Evolutionary conservation across 2,329 filamentous ascomycete species (phyloP), one percentile per base, ranked within the genome.

Genomic region (Cyanodermella asteris): DNA sequence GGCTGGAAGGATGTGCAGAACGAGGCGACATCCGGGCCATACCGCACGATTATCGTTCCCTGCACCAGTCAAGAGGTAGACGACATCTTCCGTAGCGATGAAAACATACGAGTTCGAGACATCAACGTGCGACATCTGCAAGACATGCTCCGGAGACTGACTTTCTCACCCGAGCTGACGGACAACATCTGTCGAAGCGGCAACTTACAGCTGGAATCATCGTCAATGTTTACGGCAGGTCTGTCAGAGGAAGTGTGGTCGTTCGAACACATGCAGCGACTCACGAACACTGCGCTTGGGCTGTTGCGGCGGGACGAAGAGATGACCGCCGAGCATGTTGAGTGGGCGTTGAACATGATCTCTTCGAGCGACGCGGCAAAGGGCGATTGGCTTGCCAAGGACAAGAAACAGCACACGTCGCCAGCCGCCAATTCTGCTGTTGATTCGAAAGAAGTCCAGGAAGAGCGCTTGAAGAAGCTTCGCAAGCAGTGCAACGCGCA

Each of bases 101-200:
- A 55, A 25, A 57, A 51, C 33, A 45, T 43, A 27, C 49, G 56
- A 13, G 58, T 53, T 16, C 40, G 50, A 26, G 55, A 55, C 18
- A 65, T 74, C 33, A 76, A 77, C 35, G 50, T 71, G 28, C 55
- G 68, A 7, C 68, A 76, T 41, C 49, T 75, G 3, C 58, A 64
- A 36, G 58, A 62, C 28, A 72, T 74, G 64, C 50, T 75, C 18
- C 43, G 45, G 7, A 47, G 49, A 15, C 38, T 60, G 20, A 46
- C 51, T 28, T 50, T 53, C 4, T 34, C 35, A 11, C 33, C 31
- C 18, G 29, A 24, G 19, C 25, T 45, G 38, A 28, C 38, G 37
- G 13, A 35, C 18, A 20, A 28, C n/a, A 19, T 35, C 40, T 42
- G 29, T 43, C 42, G 32, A 38, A 47, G 31, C 35, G 53, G 28